Evolutionary conservation across 1,284 basidiomycete genomes (phyloP).

Genomic region (Ceratorhiza oryzae-sativae): DNA sequence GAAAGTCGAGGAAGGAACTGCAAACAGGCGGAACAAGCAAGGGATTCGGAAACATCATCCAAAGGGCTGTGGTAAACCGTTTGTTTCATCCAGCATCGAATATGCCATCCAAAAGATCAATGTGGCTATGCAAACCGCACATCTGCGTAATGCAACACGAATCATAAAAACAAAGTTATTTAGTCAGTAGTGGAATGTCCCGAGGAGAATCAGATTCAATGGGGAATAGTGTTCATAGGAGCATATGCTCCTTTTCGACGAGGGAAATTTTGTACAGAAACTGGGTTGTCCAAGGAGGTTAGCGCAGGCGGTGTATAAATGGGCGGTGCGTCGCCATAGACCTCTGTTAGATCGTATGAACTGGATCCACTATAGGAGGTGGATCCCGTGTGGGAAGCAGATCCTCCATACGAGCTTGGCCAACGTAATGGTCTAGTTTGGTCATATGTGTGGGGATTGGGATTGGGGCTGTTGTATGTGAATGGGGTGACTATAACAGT

Average conservation of each 20-base stretch:
- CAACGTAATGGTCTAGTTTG: not conserved
- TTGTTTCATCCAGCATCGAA: not conserved
- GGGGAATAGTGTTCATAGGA: constrained; percentile 14
- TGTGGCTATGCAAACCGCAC: not conserved
- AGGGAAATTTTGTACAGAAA: not conserved
- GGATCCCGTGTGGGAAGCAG: too few relatives aligned
- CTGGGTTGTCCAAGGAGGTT: not conserved
- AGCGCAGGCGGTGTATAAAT: constrained; percentile 8
- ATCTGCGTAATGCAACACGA: not conserved
- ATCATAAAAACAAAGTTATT: constrained; percentile 8
- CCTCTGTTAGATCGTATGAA: not conserved
- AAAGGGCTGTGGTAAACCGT: constrained; percentile 12
- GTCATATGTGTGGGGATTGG: not conserved
- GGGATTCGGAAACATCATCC: not conserved
- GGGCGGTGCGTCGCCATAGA: constrained; percentile 11
- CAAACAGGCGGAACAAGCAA: constrained; percentile 65
- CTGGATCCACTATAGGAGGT: not conserved
- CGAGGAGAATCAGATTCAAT: not conserved
- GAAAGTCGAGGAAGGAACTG: constrained; percentile 71
- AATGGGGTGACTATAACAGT: constrained; percentile 9
- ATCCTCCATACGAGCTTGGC: not conserved
- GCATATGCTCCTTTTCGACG: constrained; percentile 11
- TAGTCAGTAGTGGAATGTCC: not conserved
- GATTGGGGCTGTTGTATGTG: not conserved
- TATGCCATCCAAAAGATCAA: not conserved